These are phyloP conservation scores for Coemansia sp. DNA, from an alignment of 192 early-diverging fungal genomes.

Conservation along the genomic window DNA sequence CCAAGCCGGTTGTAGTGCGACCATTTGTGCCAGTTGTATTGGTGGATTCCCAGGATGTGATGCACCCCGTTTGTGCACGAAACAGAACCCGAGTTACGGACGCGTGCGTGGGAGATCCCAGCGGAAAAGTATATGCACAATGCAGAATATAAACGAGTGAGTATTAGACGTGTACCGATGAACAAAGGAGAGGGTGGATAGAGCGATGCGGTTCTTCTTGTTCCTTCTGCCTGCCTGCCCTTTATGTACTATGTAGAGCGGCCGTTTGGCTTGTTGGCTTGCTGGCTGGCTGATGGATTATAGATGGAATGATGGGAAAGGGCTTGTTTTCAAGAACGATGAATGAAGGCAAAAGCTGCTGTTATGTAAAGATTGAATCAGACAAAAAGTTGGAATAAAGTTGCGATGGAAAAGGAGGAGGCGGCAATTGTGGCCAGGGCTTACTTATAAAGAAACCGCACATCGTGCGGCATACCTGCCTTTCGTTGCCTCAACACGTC, in stretches of 20 bases:
- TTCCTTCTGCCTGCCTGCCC: not conserved
- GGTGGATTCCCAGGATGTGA: not conserved
- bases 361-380: not conserved
- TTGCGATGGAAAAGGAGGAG: not conserved
- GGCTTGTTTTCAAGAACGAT: no score
- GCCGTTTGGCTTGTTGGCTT: not conserved
- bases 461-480: not conserved
- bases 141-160: not conserved
- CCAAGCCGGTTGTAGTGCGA: slow-evolving; percentile 24
- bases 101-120: slow-evolving; percentile 10
- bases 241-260: not conserved
- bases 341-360: not conserved
- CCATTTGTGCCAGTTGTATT: slow-evolving; percentile 26
- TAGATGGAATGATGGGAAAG: not conserved
- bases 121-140: slow-evolving; percentile 7
- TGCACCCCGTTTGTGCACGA: not conserved
- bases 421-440: not conserved
- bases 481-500: not conserved
- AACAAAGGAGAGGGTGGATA: slow-evolving; percentile 7
- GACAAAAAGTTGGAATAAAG: not conserved
- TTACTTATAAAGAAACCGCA: not conserved
- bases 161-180: slow-evolving; percentile 5
- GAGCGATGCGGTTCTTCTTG: not conserved
- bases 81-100: not conserved
- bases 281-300: not conserved